Evolutionary conservation across 805 yeast genomes (phyloP), one percentile per base, ranked within the genome.

Genomic region (Myxozyma melibiosi): DNA sequence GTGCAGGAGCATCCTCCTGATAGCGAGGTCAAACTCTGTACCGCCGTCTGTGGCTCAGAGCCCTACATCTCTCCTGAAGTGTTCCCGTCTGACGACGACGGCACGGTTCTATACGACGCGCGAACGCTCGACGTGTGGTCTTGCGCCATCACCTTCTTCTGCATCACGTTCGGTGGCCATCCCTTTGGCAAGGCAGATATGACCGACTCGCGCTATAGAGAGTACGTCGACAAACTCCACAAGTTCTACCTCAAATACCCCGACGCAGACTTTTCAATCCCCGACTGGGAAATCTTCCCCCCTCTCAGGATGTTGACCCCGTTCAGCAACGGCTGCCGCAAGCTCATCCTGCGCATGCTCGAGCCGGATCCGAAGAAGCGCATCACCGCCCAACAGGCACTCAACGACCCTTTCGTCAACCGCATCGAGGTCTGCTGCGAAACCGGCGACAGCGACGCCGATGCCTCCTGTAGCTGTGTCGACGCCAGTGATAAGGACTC

Each of bases 51-150:
- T 71, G 97, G 96, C 7, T 85, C 94, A 0, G 82, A 87, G 6
- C 96, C 96, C 1, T 90, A 90, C 70, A 88, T 90, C 67, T 95
- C 96, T 0, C 96, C 97, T 0, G 97, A 90, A 72, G 94, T 70
- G 62, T 68, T 50, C 76, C 49, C 41, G 7, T n/a, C 14, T 11
- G 44, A 20, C 41, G 27, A 27, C n/a, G 50, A 50, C 27, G 47
- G 43, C 34, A 7, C 28, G 14, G 27, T 33, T 7, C 30, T 51
- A 8, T 90, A 88, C 71, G 96, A 90, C 72, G 87, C 95, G 1
- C 73, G 96, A 55, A 79, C 86, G 34, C 86, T 87, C 5, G 96
- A 90, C 73, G 83, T 89, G 35, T 90, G 97, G 97, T 84, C 96
- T 0, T 88, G 96, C 75, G 96, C 96, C 48, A 92, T 90, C 9